These are phyloP conservation scores for Ophiostoma quercus DNA, from an alignment of 2,329 filamentous ascomycete genomes.

Conservation along the genomic window DNA sequence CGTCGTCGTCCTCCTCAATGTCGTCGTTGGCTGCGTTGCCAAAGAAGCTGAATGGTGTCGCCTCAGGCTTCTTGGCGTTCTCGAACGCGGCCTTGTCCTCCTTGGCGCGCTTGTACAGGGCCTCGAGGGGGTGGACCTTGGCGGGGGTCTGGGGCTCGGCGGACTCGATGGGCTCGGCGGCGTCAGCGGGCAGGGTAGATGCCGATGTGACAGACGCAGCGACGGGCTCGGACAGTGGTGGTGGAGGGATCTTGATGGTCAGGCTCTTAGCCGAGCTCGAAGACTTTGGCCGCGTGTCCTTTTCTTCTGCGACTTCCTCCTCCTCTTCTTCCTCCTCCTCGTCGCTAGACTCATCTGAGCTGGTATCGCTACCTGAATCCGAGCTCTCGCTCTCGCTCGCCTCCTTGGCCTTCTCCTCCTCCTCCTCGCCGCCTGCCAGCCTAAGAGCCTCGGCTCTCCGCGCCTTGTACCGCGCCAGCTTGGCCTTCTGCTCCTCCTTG, in stretches of 20 bases:
- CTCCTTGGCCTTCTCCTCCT: not conserved
- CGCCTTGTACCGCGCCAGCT: constrained; percentile 20
- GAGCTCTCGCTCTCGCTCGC: constrained; percentile 28
- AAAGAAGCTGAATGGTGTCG: constrained; percentile 70
- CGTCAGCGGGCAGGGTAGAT: not conserved
- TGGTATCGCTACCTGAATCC: constrained; percentile 4
- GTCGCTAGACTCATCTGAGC: constrained; percentile 26
- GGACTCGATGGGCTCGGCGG: constrained; percentile 30
- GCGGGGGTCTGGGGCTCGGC: constrained; percentile 28
- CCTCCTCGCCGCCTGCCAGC: constrained; percentile 5
- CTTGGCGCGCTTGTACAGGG: constrained; percentile 72
- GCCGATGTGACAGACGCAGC: not conserved
- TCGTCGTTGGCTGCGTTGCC: constrained; percentile 46
- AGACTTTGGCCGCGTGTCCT: constrained; percentile 42
- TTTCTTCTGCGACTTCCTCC: not conserved
- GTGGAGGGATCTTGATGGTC: constrained; percentile 50
- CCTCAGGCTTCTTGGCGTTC: constrained; percentile 30
- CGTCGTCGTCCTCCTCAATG: constrained; percentile 39
- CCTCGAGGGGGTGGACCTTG: constrained; percentile 79
- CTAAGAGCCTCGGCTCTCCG: constrained; percentile 24
- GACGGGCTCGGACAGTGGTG: constrained; percentile 27
- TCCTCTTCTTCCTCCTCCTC: constrained; percentile 25
- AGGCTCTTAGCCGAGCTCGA: constrained; percentile 48
- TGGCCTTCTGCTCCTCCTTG: constrained; percentile 28
- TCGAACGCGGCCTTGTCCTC: not conserved